Conservation (phyloP, 768 basidiomycete species). For the Serendipita sp. region DNA sequence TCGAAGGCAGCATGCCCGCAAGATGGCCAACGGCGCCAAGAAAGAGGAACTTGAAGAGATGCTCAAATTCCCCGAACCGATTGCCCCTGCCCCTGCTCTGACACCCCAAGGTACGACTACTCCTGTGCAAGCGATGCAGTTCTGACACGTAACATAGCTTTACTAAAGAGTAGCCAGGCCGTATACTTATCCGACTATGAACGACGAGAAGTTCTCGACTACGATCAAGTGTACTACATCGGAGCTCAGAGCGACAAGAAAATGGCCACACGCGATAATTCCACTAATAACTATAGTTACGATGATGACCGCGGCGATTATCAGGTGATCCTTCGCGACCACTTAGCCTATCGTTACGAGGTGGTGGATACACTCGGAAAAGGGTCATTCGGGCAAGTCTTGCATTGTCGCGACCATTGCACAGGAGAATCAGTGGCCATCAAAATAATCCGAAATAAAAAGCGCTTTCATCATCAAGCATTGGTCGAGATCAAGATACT, state of each 20-base stretch:
- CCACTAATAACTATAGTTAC: conserved; percentile 82
- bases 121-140: conserved; percentile 4
- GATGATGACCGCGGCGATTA: conserved; percentile 99
- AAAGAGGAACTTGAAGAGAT: conserved; percentile 80
- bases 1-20: conserved; percentile 76
- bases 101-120: conserved; percentile 38
- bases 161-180: conserved; percentile 49
- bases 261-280: conserved; percentile 49
- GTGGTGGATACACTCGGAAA: conserved; percentile 85
- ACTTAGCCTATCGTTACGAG: conserved; percentile 95
- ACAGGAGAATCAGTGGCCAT: conserved; percentile 95
- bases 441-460: conserved; percentile 99
- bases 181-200: conserved; percentile 77
- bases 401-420: conserved; percentile 88
- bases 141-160: conserved; percentile 26
- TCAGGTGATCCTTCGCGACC: conserved; percentile 74
- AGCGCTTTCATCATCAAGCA: conserved; percentile 96
- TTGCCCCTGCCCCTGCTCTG: conserved; percentile 46
- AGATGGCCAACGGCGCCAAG: conserved; percentile 62
- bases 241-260: conserved; percentile 77
- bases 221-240: conserved; percentile 64
- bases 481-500: conserved; percentile 98
- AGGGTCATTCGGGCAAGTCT: conserved; percentile 95
- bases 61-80: conserved; percentile 85
- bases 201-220: conserved; percentile 81